A percentile compares a stretch with the other conserved stretches of the same genome.
phyloP scores from a whole-genome alignment of 2,329 filamentous ascomycete genomes.

The Aspergillus transmontanensis region DNA sequence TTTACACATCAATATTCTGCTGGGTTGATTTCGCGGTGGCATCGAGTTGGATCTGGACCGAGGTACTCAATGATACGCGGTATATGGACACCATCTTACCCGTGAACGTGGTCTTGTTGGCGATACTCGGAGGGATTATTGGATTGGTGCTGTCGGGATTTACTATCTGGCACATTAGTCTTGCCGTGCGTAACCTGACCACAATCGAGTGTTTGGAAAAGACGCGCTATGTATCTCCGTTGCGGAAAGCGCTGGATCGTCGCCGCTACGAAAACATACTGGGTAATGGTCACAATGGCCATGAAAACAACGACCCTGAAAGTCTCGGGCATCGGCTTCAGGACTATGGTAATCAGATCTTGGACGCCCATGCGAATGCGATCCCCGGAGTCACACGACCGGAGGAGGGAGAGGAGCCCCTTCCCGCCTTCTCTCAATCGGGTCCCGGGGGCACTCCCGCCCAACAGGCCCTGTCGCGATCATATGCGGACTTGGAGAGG shows the following conservation, averaged over 20 bases:
- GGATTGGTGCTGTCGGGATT: conserved; percentile 87
- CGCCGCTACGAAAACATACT: conserved; percentile 59
- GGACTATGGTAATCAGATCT: conserved; percentile 70
- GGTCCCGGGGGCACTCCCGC: conserved; percentile 42
- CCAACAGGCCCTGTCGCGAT: conserved; percentile 46
- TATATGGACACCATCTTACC: conserved; percentile 79
- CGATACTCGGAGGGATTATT: conserved; percentile 86
- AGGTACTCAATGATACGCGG: conserved; percentile 71
- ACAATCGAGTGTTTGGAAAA: conserved; percentile 97
- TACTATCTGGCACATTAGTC: conserved; percentile 85
- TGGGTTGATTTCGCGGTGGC: conserved; percentile 78
- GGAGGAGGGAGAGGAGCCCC: conserved; percentile 73
- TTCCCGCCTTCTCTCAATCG: conserved; percentile 36
- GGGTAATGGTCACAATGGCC: conserved; percentile 23
- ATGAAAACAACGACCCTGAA: conserved; percentile 33
- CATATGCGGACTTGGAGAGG: conserved; percentile 61
- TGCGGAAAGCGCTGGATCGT: conserved; percentile 70
- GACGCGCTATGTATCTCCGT: conserved; percentile 84
- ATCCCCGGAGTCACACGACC: conserved; percentile 77
- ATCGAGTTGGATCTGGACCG: conserved; percentile 79
- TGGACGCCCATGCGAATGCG: conserved; percentile 80
- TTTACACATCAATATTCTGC: conserved; percentile 86
- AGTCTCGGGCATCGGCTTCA: conserved; percentile 51
- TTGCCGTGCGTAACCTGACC: conserved; percentile 78
- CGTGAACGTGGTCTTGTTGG: conserved; percentile 86